Base-by-base conservation (phyloP, 225 moss, liverwort and hornwort genomes). In the Antitrichia curtipendula region DNA sequence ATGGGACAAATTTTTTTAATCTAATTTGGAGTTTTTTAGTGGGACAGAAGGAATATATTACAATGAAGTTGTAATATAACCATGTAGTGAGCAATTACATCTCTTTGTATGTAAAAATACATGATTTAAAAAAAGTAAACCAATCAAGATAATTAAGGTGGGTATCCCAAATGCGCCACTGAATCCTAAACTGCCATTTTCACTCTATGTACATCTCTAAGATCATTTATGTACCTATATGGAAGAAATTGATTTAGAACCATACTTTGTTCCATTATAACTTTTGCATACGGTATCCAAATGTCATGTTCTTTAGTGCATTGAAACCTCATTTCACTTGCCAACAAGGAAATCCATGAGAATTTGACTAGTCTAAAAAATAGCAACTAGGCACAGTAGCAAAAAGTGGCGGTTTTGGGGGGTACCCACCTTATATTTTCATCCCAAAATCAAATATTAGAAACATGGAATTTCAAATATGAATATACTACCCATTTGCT, bases 101-200 rank as follows among this genome's bases (percentile, higher is more conserved):
- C 10, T 70, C 5, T 41, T 70, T 27, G 15, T 3, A 25, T 70
- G 3, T 25, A 40, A 24, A 69, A 69, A 25, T 24, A 25, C 3
- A 71, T 9, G 6, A 71, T 43, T 1, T 9, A 43, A 7, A 4
- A 49, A 32, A 32, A 6, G 4, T n/a, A 47, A 41, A 70, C 5
- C 18, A 73, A 47, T 25, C 18, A 19, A 73, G 12, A 28, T 20
- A 32, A 49, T 3, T 32, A 38, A 20, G 19, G 11, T 36, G 6
- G 11, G 10, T 19, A 3, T 6, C 3, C 0, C 6, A 3, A 65
- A 36, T 36, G 6, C 2, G 1, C 20, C 6, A 65, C 1, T 65
- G 2, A 36, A n/a, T 3, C 36, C 10, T 36, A 65, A 65, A 11
- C 3, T 2, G 0, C 20, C 11, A 36, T 65, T 10, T 19, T 10